These are phyloP conservation scores for Musa schizocarpa DNA, from an alignment of 176 grass and related monocot species.

Conservation along the genomic window DNA sequence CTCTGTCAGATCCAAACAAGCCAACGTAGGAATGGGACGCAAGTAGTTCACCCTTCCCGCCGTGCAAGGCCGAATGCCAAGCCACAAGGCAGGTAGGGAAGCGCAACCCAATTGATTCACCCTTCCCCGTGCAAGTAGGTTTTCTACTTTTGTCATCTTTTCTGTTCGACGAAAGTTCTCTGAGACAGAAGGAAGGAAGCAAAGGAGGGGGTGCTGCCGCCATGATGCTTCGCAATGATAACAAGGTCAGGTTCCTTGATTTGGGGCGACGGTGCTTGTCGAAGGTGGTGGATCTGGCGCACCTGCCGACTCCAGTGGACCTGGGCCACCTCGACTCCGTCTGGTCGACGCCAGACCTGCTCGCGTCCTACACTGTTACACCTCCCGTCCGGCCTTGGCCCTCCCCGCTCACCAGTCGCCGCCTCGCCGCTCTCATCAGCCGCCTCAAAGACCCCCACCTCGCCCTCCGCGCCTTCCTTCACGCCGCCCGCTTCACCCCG, in stretches of 20 bases:
- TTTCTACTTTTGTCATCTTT: too few relatives aligned
- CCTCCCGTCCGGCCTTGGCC: conserved; percentile 30
- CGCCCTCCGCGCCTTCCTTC: conserved; percentile 20
- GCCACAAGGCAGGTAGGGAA: too few relatives aligned
- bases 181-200: not conserved
- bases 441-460: conserved; percentile 7
- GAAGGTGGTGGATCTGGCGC: not conserved
- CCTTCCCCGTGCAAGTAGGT: too few relatives aligned
- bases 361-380: conserved; percentile 26
- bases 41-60: too few relatives aligned
- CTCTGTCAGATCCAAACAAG: too few relatives aligned
- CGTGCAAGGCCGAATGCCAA: too few relatives aligned
- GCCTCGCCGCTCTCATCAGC: conserved; percentile 26
- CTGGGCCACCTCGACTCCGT: conserved; percentile 21
- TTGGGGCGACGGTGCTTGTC: not conserved
- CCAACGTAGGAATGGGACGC: too few relatives aligned
- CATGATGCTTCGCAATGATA: not conserved
- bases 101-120: too few relatives aligned
- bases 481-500: conserved; percentile 18
- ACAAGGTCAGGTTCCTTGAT: not conserved
- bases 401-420: conserved; percentile 12
- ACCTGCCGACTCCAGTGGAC: not conserved
- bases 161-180: not conserved
- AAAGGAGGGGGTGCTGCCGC: not conserved
- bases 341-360: conserved; percentile 20